Evolutionary conservation across 192 early-diverging fungal genomes (phyloP).

Genomic region (Thoreauomyces humboldtii): DNA sequence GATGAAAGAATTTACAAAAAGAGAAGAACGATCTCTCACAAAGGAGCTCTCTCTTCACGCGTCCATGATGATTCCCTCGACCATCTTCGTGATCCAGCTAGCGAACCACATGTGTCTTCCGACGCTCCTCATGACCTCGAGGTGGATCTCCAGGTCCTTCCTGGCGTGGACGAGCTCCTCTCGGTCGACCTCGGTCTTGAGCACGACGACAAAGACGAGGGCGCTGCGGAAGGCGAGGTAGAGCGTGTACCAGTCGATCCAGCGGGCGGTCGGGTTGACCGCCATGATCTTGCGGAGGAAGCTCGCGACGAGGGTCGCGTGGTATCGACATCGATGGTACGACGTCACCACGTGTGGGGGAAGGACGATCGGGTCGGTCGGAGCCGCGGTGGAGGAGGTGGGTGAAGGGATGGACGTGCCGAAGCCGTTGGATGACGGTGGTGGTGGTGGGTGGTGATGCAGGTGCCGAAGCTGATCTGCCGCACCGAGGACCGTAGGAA

Average conservation of each 20-base stretch:
- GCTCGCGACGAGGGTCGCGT: slow-evolving; percentile 6
- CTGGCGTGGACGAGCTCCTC: slow-evolving; percentile 17
- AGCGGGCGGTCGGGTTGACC: slow-evolving; percentile 10
- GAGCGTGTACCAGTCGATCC: slow-evolving; percentile 19
- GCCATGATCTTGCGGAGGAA: slow-evolving; percentile 14
- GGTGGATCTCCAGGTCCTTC: slow-evolving; percentile 20
- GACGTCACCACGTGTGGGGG: neutral
- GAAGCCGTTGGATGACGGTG: too few relatives aligned
- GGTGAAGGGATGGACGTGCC: too few relatives aligned
- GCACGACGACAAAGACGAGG: slow-evolving; percentile 12
- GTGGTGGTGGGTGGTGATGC: neutral
- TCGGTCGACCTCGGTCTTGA: slow-evolving; percentile 13
- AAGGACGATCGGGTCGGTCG: neutral
- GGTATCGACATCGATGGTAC: slow-evolving; percentile 17
- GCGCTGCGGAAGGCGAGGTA: slow-evolving; percentile 19
- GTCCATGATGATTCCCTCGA: slow-evolving; percentile 20
- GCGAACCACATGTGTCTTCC: slow-evolving; percentile 27
- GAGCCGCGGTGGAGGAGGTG: neutral
- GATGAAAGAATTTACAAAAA: too few relatives aligned
- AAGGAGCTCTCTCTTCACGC: neutral
- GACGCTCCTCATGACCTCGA: slow-evolving; percentile 16
- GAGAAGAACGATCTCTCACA: too few relatives aligned
- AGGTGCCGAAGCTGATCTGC: slow-evolving; percentile 1
- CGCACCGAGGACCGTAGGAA: slow-evolving; percentile 10
- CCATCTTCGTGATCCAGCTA: slow-evolving; percentile 16